phyloP scores from a whole-genome alignment of 345 rosid species.

The Aquilaria malaccensis region DNA sequence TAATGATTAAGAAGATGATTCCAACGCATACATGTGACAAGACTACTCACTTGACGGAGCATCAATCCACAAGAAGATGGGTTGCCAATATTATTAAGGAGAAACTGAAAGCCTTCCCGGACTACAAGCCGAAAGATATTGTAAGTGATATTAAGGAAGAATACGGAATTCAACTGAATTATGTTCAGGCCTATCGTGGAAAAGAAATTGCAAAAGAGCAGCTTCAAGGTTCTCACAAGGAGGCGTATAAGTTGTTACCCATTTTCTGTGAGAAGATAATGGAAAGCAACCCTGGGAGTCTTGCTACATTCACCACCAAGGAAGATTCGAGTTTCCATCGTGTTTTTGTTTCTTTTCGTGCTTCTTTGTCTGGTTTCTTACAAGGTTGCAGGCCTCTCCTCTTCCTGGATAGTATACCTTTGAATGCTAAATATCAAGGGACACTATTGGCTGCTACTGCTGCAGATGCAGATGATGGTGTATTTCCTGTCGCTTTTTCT shows the following conservation, averaged over 20 bases:
- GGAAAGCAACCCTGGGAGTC: conserved; percentile 85
- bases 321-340: conserved; percentile 95
- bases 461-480: conserved; percentile 73
- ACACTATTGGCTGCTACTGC: conserved; percentile 79
- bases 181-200: conserved; percentile 97
- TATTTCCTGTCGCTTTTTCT: conserved; percentile 81
- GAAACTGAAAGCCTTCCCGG: conserved; percentile 69
- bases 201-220: conserved; percentile 96
- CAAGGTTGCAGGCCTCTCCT: conserved; percentile 89
- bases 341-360: conserved; percentile 82
- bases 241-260: conserved; percentile 81
- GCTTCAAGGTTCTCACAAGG: conserved; percentile 91
- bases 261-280: conserved; percentile 71
- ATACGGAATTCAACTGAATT: conserved; percentile 82
- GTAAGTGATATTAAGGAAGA: conserved; percentile 80
- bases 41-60: conserved; percentile 53
- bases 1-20: conserved; percentile 88
- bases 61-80: conserved; percentile 92
- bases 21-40: conserved; percentile 88
- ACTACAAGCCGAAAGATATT: conserved; percentile 92
- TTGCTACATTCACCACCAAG: conserved; percentile 72
- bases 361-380: conserved; percentile 64
- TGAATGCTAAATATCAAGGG: conserved; percentile 94
- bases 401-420: conserved; percentile 71
- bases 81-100: conserved; percentile 93